Evolutionary conservation across 306 rosid genomes (phyloP).

Genomic region (Prunus salicina): DNA sequence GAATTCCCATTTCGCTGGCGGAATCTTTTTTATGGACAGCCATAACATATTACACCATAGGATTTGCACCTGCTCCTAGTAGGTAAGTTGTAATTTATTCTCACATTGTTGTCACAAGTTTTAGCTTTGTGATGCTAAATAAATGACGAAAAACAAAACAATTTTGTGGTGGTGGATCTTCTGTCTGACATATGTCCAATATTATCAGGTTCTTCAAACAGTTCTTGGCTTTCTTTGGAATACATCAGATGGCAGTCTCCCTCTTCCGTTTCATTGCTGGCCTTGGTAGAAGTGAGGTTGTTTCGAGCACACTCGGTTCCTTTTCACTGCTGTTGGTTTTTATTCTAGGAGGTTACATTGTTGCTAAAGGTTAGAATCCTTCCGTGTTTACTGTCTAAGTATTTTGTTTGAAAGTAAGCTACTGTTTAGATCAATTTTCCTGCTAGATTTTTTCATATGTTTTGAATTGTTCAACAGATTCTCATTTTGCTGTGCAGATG

Average conservation of each 20-base stretch:
- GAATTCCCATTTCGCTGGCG: slow-evolving; percentile 31
- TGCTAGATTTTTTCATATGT: not conserved
- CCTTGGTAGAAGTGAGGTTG: slow-evolving; percentile 48
- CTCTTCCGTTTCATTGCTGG: slow-evolving; percentile 55
- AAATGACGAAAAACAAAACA: not conserved
- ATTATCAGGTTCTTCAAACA: slow-evolving; percentile 58
- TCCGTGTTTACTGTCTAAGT: not conserved
- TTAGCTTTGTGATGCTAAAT: not conserved
- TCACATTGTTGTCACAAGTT: not conserved
- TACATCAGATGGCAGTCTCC: slow-evolving; percentile 66
- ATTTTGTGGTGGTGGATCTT: no score
- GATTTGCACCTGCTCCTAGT: slow-evolving; percentile 57
- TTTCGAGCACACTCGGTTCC: slow-evolving; percentile 60
- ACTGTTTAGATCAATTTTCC: not conserved
- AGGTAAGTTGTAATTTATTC: slow-evolving; percentile 34
- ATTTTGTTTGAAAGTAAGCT: not conserved
- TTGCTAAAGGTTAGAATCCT: slow-evolving; percentile 48
- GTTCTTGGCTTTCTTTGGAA: slow-evolving; percentile 39
- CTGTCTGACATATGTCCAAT: not conserved
- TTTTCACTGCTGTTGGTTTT: slow-evolving; percentile 45
- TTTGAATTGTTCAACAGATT: not conserved
- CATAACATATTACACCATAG: slow-evolving; percentile 56
- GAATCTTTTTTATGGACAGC: slow-evolving; percentile 30
- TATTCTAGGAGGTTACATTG: slow-evolving; percentile 60
- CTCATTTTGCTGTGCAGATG: slow-evolving; percentile 34